Evolutionary conservation across 1,284 basidiomycete genomes (phyloP), one percentile per base, ranked within the genome.

Genomic region (Moesziomyces parantarcticus): DNA sequence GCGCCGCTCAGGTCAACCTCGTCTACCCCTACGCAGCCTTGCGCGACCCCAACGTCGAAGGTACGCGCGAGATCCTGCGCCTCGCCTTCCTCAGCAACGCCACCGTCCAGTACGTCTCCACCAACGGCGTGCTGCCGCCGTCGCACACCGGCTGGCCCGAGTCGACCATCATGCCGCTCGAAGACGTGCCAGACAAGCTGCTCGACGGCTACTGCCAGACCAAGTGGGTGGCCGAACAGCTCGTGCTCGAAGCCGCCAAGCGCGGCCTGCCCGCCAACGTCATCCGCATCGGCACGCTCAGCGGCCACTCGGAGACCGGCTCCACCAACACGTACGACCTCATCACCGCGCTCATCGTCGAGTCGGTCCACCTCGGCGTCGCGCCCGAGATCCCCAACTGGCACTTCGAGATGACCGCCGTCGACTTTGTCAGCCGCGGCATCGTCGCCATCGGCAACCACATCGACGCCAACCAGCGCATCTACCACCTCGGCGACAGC

Each of bases 181-280:
- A 83, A 18, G 65, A 81, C 54, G 80, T 83, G 20, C 76, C 76
- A 0, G 79, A 76, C 20, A 79, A 81, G 55, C 63, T 84, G 42
- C 71, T 81, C 42, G 83, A 84, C 55, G 83, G 83, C 10, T 84
- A 84, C 68, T 81, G 83, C 21, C 83, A 84, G 73, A 84, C 80
- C 47, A 84, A 84, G 62, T 84, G 83, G 83, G 83, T 84, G 10
- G 79, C 83, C 25, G 83, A 84, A 54, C 78, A 78, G 71, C 76
- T 84, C 13, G 81, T 80, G 26, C 51, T 73, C 21, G 78, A 84
- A 36, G 77, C 82, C 18, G 58, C 66, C 20, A 62, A 63, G 34
- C 76, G 83, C 16, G 83, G 83, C 5, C 56, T 84, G 40, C 77
- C 80, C 11, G 82, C 79, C 57, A 79, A 80, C 48, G 81, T 82